These are phyloP conservation scores for Herpotrichia juniperi DNA, from an alignment of 2,329 filamentous ascomycete genomes.

Conservation along the genomic window DNA sequence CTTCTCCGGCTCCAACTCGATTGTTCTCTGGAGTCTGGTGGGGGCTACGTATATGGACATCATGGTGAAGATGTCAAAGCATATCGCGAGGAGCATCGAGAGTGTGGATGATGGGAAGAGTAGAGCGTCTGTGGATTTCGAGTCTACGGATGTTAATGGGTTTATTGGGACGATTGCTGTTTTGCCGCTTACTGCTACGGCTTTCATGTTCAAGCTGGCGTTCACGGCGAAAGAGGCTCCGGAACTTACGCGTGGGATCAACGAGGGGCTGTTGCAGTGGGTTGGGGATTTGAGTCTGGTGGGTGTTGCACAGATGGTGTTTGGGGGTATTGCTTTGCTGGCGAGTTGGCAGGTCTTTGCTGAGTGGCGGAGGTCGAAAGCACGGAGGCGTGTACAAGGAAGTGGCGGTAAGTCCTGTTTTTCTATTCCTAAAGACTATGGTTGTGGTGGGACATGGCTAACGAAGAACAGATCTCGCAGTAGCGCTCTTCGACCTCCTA, in stretches of 20 bases:
- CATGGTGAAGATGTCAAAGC: constrained; percentile 51
- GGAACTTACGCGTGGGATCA: constrained; percentile 64
- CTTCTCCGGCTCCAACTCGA: constrained; percentile 56
- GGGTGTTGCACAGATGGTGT: constrained; percentile 41
- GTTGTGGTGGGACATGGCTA: neutral
- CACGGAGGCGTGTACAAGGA: constrained; percentile 19
- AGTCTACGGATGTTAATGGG: constrained; percentile 31
- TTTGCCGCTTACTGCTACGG: constrained; percentile 57
- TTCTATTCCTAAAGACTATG: neutral
- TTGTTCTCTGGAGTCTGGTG: constrained; percentile 76
- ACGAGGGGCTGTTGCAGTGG: constrained; percentile 52
- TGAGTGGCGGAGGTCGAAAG: constrained; percentile 31
- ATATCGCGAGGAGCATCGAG: constrained; percentile 34
- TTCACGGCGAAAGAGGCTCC: constrained; percentile 90
- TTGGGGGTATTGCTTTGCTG: constrained; percentile 42
- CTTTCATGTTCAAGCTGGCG: constrained; percentile 84
- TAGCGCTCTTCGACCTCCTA: constrained; percentile 65
- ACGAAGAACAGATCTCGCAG: constrained; percentile 49
- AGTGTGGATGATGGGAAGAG: constrained; percentile 25
- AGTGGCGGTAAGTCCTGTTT: constrained; percentile 30
- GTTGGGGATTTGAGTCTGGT: constrained; percentile 48
- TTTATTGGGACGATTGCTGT: constrained; percentile 37
- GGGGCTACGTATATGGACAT: constrained; percentile 71
- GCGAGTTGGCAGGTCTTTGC: constrained; percentile 34
- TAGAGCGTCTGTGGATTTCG: constrained; percentile 19